Conservation (phyloP, 23 red algal genomes). For the Agarophyton chilense region DNA sequence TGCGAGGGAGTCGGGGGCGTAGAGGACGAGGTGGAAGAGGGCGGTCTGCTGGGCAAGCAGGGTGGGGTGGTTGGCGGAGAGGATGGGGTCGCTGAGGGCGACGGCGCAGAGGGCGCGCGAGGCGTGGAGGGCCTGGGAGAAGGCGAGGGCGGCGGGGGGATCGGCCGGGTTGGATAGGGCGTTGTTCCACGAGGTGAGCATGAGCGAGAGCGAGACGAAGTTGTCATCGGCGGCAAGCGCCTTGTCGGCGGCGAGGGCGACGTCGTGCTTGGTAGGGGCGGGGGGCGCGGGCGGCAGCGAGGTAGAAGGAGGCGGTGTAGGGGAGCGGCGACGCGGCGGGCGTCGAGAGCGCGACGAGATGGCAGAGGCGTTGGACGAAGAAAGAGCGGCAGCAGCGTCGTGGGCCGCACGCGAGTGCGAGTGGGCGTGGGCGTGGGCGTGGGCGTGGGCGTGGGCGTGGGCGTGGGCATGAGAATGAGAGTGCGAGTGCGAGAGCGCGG, state of each 20-base stretch:
- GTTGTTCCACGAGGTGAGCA: conserved; percentile 63
- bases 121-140: conserved; percentile 20
- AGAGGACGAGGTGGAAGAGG: conserved; percentile 33
- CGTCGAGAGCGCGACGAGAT: not conserved
- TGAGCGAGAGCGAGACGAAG: conserved; percentile 44
- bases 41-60: conserved; percentile 3
- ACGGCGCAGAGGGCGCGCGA: conserved; percentile 28
- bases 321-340: not conserved
- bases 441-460: not conserved
- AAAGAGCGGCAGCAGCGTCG: too few species aligned
- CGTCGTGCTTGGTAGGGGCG: not conserved
- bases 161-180: conserved; percentile 12
- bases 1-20: not conserved
- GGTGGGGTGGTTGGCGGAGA: not conserved
- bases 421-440: too few species aligned
- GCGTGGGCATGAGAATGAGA: not conserved
- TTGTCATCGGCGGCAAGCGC: conserved; percentile 54
- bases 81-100: not conserved
- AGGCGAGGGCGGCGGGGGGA: not conserved
- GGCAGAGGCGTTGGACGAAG: too few species aligned
- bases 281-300: not conserved
- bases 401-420: too few species aligned
- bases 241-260: conserved; percentile 37
- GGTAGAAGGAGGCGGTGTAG: not conserved
- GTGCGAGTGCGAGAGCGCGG: not conserved